These are phyloP conservation scores for Phoenix roebelenii DNA, from an alignment of 176 grass and related monocot genomes.

Conservation along the genomic window DNA sequence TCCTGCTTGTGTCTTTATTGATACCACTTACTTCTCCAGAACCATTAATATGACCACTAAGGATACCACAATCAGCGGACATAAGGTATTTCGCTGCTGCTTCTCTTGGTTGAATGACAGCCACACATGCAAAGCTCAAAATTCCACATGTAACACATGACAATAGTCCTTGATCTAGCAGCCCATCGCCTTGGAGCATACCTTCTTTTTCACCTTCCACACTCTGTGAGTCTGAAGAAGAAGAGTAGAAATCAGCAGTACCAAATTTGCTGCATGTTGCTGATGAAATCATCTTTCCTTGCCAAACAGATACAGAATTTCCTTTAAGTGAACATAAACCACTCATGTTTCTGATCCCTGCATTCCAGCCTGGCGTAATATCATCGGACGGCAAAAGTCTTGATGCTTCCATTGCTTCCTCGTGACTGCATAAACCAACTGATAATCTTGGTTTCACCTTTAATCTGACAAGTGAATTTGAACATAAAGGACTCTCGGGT, in stretches of 20 bases:
- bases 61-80: conserved; percentile 51
- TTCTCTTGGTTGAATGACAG: conserved; percentile 80
- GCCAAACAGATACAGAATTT: conserved; percentile 17
- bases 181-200: conserved; percentile 24
- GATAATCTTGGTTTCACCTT: conserved; percentile 39
- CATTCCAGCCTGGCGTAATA: conserved; percentile 17
- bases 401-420: conserved; percentile 31
- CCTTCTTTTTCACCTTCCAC: conserved; percentile 30
- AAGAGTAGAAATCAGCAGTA: conserved; percentile 24
- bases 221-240: conserved; percentile 32
- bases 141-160: conserved; percentile 91
- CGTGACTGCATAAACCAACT: conserved; percentile 23
- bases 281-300: conserved; percentile 21
- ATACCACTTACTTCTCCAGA: conserved; percentile 18
- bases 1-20: conserved; percentile 2
- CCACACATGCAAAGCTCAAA: conserved; percentile 97
- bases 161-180: conserved; percentile 81
- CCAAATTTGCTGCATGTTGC: conserved; percentile 12
- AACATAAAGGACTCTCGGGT: conserved; percentile 33
- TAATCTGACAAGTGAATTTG: conserved; percentile 38
- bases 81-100: conserved; percentile 51
- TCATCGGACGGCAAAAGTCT: conserved; percentile 25
- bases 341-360: conserved; percentile 20
- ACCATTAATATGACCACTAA: conserved; percentile 32
- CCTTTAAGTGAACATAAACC: conserved; percentile 23